Conservation (phyloP, 2,329 filamentous ascomycete species). For the Colletotrichum nymphaeae region DNA sequence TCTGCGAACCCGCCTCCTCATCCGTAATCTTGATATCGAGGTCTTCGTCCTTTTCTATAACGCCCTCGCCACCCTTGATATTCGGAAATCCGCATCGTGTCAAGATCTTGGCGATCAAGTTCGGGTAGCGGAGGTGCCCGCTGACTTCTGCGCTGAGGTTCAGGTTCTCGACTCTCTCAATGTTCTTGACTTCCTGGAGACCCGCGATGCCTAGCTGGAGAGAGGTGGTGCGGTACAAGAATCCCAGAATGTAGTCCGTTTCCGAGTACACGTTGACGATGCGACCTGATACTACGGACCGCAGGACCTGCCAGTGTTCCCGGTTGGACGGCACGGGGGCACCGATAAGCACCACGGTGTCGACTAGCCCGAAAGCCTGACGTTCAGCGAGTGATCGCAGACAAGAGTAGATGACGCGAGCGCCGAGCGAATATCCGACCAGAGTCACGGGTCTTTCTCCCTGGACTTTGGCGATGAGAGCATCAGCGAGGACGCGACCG, state of each 20-base stretch:
- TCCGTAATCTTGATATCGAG: slow-evolving; percentile 45
- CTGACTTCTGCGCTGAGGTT: slow-evolving; percentile 64
- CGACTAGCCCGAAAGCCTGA: slow-evolving; percentile 84
- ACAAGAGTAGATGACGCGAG: slow-evolving; percentile 85
- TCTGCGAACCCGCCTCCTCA: slow-evolving; percentile 42
- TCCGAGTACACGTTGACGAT: slow-evolving; percentile 90
- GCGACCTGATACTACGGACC: slow-evolving; percentile 82
- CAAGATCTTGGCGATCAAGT: slow-evolving; percentile 63
- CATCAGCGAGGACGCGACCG: slow-evolving; percentile 82
- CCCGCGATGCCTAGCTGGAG: slow-evolving; percentile 87
- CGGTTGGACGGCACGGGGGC: slow-evolving; percentile 79
- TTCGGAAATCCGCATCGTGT: slow-evolving; percentile 62
- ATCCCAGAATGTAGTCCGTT: slow-evolving; percentile 88
- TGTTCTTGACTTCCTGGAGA: slow-evolving; percentile 76
- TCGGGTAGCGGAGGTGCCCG: slow-evolving; percentile 65
- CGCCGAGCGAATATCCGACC: slow-evolving; percentile 85
- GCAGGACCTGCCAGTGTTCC: slow-evolving; percentile 80
- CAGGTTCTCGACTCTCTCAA: slow-evolving; percentile 72
- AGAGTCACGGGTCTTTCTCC: slow-evolving; percentile 85
- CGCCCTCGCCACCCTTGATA: slow-evolving; percentile 53
- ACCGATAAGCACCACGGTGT: slow-evolving; percentile 86
- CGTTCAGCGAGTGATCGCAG: slow-evolving; percentile 81
- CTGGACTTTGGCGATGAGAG: slow-evolving; percentile 83
- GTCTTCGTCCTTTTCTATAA: slow-evolving; percentile 63
- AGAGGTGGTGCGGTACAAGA: slow-evolving; percentile 86